These are phyloP conservation scores for Sisymbrium altissimum DNA, from an alignment of 345 rosid species.

Conservation along the genomic window DNA sequence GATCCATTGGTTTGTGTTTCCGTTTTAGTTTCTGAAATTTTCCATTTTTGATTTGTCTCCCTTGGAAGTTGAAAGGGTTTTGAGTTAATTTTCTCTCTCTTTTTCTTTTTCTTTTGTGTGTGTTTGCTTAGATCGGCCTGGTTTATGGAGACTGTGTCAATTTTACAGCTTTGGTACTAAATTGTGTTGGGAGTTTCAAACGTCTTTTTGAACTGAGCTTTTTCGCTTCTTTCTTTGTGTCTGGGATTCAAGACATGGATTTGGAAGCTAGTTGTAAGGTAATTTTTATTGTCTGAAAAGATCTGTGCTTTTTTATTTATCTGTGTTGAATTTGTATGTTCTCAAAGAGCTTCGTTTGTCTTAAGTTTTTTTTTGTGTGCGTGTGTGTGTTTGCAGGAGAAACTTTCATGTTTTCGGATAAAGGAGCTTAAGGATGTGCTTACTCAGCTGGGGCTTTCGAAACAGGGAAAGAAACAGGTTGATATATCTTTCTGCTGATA, in stretches of 20 bases:
- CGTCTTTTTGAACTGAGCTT: constrained; percentile 29
- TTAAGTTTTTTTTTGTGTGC: not conserved
- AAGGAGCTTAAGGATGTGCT: constrained; percentile 97
- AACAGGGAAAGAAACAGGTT: constrained; percentile 99
- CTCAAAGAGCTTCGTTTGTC: not conserved
- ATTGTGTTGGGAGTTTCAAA: constrained; percentile 26
- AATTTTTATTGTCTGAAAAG: constrained; percentile 7
- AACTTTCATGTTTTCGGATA: constrained; percentile 76
- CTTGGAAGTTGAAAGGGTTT: constrained; percentile 7
- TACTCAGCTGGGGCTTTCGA: constrained; percentile 81
- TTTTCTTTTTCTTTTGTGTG: no score
- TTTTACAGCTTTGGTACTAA: constrained; percentile 22
- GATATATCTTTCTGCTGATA: not conserved
- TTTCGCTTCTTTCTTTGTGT: constrained; percentile 25
- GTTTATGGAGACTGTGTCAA: constrained; percentile 23
- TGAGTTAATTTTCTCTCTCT: not conserved
- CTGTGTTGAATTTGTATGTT: not conserved
- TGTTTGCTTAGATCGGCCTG: no score
- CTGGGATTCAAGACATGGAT: constrained; percentile 54
- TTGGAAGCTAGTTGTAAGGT: constrained; percentile 80
- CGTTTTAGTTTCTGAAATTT: constrained; percentile 2
- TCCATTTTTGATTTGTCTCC: not conserved
- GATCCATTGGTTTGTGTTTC: constrained; percentile 23
- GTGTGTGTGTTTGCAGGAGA: constrained; percentile 51
- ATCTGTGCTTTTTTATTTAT: constrained; percentile 2